Percentiles rank a stretch among this genome's conserved stretches.
phyloP scores from a whole-genome alignment of 176 grass and related monocot genomes.

The Triticum monococcum region DNA sequence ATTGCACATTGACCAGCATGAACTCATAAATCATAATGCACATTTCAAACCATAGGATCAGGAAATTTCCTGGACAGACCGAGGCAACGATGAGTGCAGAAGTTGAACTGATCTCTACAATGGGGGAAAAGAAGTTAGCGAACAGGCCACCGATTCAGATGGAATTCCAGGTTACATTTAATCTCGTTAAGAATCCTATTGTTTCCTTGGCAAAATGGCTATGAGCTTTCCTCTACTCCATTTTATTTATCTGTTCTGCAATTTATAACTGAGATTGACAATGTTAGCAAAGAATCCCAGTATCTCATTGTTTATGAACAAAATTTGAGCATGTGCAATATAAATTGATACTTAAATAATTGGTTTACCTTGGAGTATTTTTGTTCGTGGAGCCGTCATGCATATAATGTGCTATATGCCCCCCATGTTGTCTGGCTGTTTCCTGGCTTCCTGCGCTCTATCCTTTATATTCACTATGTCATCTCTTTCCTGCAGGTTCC shows the following conservation, averaged over 20 bases:
- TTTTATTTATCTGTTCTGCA: neutral
- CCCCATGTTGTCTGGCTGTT: neutral
- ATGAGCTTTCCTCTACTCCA: neutral
- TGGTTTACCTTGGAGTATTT: neutral
- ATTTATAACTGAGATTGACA: constrained; percentile 6
- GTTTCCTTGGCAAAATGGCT: neutral
- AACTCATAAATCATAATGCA: constrained; percentile 23
- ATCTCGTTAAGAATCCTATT: neutral
- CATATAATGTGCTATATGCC: neutral
- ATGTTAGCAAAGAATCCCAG: neutral
- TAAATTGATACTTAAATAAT: constrained; percentile 3
- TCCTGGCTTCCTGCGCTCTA: neutral
- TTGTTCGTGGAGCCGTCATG: neutral
- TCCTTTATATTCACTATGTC: neutral
- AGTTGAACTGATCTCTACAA: constrained; percentile 97
- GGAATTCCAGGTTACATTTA: constrained; percentile 88
- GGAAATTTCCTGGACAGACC: constrained; percentile 98
- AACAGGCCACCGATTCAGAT: constrained; percentile 97
- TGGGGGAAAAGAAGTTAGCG: constrained; percentile 96
- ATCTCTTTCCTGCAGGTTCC: constrained; percentile 64
- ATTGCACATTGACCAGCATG: constrained; percentile 5
- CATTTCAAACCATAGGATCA: constrained; percentile 73
- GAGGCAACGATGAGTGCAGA: constrained; percentile 99
- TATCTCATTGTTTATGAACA: constrained; percentile 11
- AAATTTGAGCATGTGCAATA: neutral